phyloP scores from a whole-genome alignment of 1,284 basidiomycete genomes.

The Ceratorhiza oryzae-sativae region DNA sequence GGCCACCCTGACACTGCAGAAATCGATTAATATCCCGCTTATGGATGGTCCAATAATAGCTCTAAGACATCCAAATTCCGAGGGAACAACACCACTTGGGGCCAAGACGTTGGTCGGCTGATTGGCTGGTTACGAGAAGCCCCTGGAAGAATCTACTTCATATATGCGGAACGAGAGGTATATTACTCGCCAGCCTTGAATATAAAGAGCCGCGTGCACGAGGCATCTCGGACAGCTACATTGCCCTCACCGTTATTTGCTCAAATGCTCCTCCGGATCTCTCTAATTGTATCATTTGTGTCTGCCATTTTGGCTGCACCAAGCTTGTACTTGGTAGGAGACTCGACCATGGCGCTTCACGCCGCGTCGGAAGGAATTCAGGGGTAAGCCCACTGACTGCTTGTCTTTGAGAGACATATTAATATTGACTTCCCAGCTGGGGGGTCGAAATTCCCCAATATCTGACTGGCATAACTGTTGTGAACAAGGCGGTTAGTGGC shows the following conservation, averaged over 20 bases:
- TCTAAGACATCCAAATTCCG: background rate
- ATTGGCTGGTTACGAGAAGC: background rate
- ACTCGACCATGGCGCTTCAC: constrained; percentile 53
- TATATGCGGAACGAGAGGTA: background rate
- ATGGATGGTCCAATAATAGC: background rate
- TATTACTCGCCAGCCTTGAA: background rate
- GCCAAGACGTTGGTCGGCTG: background rate
- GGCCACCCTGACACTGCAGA: background rate
- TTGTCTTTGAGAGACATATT: background rate
- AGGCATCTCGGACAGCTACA: background rate
- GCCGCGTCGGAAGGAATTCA: constrained; percentile 46
- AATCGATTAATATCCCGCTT: no score
- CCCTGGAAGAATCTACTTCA: background rate
- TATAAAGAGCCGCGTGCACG: background rate
- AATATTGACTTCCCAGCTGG: constrained; percentile 54
- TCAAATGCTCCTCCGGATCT: constrained; percentile 27
- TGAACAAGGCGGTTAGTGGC: constrained; percentile 58
- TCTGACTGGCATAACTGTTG: constrained; percentile 55
- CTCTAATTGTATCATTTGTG: constrained; percentile 2
- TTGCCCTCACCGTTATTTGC: background rate
- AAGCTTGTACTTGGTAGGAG: constrained; percentile 59
- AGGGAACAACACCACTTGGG: background rate
- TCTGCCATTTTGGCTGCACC: constrained; percentile 19
- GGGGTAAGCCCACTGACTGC: constrained; percentile 5
- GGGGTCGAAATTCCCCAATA: constrained; percentile 55